Conservation (phyloP, 2,329 filamentous ascomycete species). For the Fusarium metavorans region DNA sequence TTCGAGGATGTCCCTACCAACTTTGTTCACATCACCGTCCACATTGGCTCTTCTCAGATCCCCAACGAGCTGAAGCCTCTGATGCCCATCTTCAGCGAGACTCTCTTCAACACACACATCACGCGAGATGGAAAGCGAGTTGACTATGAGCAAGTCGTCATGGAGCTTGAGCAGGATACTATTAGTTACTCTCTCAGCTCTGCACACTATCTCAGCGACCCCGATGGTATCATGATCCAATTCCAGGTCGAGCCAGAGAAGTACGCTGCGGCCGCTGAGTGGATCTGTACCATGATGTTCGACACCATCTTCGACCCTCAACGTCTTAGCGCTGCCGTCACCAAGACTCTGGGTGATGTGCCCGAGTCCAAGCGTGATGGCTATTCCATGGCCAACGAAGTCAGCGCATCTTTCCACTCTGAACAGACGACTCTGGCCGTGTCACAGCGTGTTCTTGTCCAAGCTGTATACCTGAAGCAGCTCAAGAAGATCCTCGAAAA, state of each 20-base stretch:
- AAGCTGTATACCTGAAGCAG: conserved; percentile 86
- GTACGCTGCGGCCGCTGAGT: conserved; percentile 83
- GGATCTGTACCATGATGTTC: conserved; percentile 88
- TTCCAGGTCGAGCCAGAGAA: conserved; percentile 91
- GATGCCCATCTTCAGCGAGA: conserved; percentile 85
- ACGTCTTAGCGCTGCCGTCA: conserved; percentile 72
- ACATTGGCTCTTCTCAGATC: conserved; percentile 81
- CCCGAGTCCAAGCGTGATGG: conserved; percentile 93
- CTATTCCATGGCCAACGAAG: conserved; percentile 71
- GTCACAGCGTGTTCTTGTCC: conserved; percentile 85
- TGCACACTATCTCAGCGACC: conserved; percentile 77
- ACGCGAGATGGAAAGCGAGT: conserved; percentile 79
- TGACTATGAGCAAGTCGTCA: conserved; percentile 92
- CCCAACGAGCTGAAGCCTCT: conserved; percentile 88
- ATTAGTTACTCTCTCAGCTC: conserved; percentile 83
- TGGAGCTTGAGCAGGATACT: conserved; percentile 90
- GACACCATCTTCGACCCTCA: conserved; percentile 86
- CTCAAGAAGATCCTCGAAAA: conserved; percentile 83
- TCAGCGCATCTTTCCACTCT: conserved; percentile 84
- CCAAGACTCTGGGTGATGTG: conserved; percentile 89
- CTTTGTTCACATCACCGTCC: conserved; percentile 87
- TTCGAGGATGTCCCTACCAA: conserved; percentile 95
- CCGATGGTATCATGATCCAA: conserved; percentile 83
- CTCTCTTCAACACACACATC: conserved; percentile 95
- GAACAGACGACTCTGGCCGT: conserved; percentile 80